phyloP scores from a whole-genome alignment of 768 basidiomycete genomes.

The Russula olivacea region DNA sequence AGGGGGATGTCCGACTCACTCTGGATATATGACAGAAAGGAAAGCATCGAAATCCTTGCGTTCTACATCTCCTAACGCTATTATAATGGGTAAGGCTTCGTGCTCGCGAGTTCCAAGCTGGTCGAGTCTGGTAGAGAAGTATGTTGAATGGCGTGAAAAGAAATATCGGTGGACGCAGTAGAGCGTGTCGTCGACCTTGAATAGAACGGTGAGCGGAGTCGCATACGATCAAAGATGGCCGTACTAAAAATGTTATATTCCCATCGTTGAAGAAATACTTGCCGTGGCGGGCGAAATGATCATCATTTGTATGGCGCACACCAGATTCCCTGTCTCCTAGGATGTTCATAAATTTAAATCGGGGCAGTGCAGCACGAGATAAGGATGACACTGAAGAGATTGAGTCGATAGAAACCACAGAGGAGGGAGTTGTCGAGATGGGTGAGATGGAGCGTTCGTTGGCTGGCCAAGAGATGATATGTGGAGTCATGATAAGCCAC shows the following conservation, averaged over 20 bases:
- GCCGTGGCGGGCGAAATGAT: slow-evolving; percentile 13
- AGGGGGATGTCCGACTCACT: slow-evolving; percentile 7
- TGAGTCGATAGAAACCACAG: slow-evolving; percentile 17
- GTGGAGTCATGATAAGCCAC: slow-evolving; percentile 3
- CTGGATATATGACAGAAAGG: slow-evolving; percentile 25
- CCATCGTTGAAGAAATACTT: slow-evolving; percentile 24
- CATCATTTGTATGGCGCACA: neutral
- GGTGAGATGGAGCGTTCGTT: slow-evolving; percentile 13
- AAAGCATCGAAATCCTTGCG: slow-evolving; percentile 22
- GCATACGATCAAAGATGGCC: neutral
- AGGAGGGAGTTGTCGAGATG: neutral
- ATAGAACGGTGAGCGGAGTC: neutral
- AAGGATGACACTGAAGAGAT: neutral
- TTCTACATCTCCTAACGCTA: slow-evolving; percentile 17
- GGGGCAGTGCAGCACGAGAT: neutral
- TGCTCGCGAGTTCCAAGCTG: slow-evolving; percentile 15
- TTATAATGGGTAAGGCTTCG: slow-evolving; percentile 10
- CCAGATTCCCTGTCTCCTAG: neutral
- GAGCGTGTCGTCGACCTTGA: slow-evolving; percentile 16
- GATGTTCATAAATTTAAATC: neutral
- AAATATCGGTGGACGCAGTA: slow-evolving; percentile 22
- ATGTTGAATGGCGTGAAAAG: slow-evolving; percentile 17
- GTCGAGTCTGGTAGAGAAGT: slow-evolving; percentile 14
- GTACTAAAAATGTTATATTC: slow-evolving; percentile 22
- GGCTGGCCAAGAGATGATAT: slow-evolving; percentile 13